Percentiles rank a stretch among this genome's conserved stretches.
phyloP scores from a whole-genome alignment of 352 stramenopile genomes.

The Phytophthora gonapodyides region DNA sequence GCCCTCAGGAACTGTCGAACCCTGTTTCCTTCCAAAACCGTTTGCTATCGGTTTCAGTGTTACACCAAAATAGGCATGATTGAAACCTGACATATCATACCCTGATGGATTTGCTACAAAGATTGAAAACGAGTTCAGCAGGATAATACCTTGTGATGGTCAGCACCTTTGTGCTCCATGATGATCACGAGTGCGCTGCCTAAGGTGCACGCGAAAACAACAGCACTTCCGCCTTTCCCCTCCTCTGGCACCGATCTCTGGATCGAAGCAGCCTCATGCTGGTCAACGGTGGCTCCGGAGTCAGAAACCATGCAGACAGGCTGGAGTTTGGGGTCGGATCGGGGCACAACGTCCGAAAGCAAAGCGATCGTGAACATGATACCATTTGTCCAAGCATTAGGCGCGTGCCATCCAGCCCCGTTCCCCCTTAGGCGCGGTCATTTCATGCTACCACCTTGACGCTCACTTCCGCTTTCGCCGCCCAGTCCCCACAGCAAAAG shows the following conservation, averaged over 20 bases:
- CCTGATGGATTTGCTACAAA: too few relatives aligned
- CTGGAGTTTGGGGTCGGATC: slow-evolving; percentile 24
- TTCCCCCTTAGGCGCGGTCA: neutral
- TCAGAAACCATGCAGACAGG: slow-evolving; percentile 12
- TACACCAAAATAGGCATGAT: too few relatives aligned
- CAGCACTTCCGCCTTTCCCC: slow-evolving; percentile 10
- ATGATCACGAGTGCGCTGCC: slow-evolving; percentile 11
- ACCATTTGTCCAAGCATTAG: slow-evolving; percentile 19
- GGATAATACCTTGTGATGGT: neutral
- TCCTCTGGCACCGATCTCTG: slow-evolving; percentile 15
- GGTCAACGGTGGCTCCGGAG: neutral
- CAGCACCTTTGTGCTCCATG: neutral
- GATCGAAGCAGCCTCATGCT: slow-evolving; percentile 3
- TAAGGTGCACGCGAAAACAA: slow-evolving; percentile 18
- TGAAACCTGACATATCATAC: too few relatives aligned
- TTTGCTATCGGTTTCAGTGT: neutral
- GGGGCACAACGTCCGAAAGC: neutral
- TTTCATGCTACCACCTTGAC: neutral
- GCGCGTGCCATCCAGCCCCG: slow-evolving; percentile 3
- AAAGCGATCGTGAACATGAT: slow-evolving; percentile 12
- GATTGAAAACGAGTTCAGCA: neutral
- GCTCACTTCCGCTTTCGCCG: slow-evolving; percentile 24
- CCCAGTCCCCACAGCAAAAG: neutral
- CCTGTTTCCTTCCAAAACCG: neutral
- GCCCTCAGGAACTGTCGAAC: neutral